A percentile compares a stretch with the other conserved stretches of the same genome.
phyloP scores from a whole-genome alignment of 768 basidiomycete genomes.

The Boletus fagicola region DNA sequence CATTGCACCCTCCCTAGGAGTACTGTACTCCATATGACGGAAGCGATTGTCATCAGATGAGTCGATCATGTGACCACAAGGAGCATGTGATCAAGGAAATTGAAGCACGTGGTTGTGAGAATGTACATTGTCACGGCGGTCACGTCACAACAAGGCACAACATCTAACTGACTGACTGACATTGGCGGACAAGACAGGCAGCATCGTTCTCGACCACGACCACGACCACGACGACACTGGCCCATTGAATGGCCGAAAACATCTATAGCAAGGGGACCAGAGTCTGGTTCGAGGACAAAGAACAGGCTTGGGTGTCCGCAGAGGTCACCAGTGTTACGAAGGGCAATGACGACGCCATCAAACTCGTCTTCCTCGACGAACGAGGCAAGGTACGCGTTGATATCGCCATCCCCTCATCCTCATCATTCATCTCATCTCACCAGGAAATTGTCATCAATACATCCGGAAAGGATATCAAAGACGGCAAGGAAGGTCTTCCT shows the following conservation, averaged over 20 bases:
- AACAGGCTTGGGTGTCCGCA: constrained; percentile 91
- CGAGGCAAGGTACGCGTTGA: constrained; percentile 72
- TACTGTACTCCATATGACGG: too few relatives aligned
- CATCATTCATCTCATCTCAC: not conserved
- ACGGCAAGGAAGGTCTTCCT: constrained; percentile 77
- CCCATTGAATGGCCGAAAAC: constrained; percentile 85
- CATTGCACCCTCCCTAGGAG: too few relatives aligned
- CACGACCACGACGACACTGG: constrained; percentile 22
- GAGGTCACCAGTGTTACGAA: constrained; percentile 70
- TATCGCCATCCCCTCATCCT: constrained; percentile 8
- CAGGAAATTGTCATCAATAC: constrained; percentile 82
- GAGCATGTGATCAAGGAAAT: not conserved
- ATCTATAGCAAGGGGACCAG: constrained; percentile 88
- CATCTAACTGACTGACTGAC: not conserved
- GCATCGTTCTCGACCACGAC: constrained; percentile 18
- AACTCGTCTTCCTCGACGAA: constrained; percentile 84
- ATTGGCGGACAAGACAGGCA: not conserved
- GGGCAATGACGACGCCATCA: constrained; percentile 70
- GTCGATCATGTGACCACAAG: not conserved
- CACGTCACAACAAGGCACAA: constrained; percentile 23
- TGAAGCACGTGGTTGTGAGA: constrained; percentile 24
- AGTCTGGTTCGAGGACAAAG: constrained; percentile 93
- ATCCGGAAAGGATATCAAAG: constrained; percentile 75
- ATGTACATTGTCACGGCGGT: constrained; percentile 17
- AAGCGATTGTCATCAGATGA: too few relatives aligned